A percentile compares a stretch with the other conserved stretches of the same genome.
These are phyloP conservation scores for Trichosporon sp. DNA, from an alignment of 1,284 basidiomycete species.

Conservation along the genomic window DNA sequence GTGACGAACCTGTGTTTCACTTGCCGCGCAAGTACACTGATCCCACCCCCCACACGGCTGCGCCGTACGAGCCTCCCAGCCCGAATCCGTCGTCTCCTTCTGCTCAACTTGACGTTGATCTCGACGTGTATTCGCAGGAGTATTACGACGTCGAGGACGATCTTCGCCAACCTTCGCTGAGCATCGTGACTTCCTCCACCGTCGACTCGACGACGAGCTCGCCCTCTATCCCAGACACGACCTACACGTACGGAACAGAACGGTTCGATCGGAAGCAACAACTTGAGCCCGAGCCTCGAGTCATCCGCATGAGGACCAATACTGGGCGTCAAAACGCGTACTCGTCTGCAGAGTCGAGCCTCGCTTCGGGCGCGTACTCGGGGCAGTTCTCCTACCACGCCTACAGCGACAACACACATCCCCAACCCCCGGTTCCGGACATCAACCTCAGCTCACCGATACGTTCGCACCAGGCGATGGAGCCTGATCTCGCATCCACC, in stretches of 20 bases:
- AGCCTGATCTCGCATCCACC: neutral
- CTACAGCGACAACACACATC: constrained; percentile 39
- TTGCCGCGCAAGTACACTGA: constrained; percentile 50
- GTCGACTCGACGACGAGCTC: constrained; percentile 49
- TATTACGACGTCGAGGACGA: constrained; percentile 39
- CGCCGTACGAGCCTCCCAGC: constrained; percentile 27
- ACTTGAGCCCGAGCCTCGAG: constrained; percentile 39
- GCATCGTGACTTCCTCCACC: constrained; percentile 53
- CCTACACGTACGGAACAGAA: constrained; percentile 41
- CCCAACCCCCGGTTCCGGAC: constrained; percentile 46
- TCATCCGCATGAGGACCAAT: constrained; percentile 41
- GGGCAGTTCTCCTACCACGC: constrained; percentile 47
- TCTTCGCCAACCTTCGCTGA: constrained; percentile 48
- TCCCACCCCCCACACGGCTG: constrained; percentile 38
- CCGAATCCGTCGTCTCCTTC: constrained; percentile 21
- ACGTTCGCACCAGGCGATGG: constrained; percentile 3
- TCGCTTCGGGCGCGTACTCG: constrained; percentile 47
- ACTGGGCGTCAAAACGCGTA: constrained; percentile 49
- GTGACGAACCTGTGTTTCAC: constrained; percentile 34
- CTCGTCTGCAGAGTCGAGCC: constrained; percentile 53
- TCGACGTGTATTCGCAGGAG: constrained; percentile 47
- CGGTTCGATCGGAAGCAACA: constrained; percentile 35
- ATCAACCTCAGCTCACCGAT: constrained; percentile 20
- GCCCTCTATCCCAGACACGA: constrained; percentile 39
- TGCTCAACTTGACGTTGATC: constrained; percentile 46